Evolutionary conservation across 2,329 filamentous ascomycete species (phyloP), one percentile per base, ranked within the genome.

Genomic region (Penicillium digitatum): DNA sequence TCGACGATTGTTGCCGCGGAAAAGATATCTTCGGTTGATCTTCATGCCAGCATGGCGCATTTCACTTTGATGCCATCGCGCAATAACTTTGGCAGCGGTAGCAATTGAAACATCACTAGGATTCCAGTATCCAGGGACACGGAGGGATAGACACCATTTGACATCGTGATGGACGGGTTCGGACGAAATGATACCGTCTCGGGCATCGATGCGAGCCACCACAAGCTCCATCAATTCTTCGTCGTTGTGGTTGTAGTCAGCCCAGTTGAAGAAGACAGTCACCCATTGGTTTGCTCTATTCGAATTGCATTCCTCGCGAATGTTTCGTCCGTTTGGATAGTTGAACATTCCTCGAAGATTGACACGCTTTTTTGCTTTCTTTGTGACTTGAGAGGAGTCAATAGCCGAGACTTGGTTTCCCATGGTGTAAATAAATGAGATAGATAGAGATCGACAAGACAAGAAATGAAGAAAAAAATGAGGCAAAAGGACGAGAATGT

Each of bases 241-340:
- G 29, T 53, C 51, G 9, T 29, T 35, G n/a, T 29, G 16, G 9
- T 20, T 18, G n/a, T 31, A 35, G 7, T 53, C 52, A 8, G 39
- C 6, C 47, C 47, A 55, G 24, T 55, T 32, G 26, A 55, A 38
- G 39, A 55, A 51, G 16, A 55, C 47, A 12, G 51, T 53, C 16
- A 48, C 51, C 35, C 32, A 50, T 29, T 51, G 51, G 12, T 27
- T 27, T 3, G 12, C 16, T 11, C n/a, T 31, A 20, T 20, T 0
- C 5, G 2, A 12, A 14, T 12, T 3, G 24, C 14, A 1, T 5
- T 24, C 6, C 8, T 54, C 51, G 2, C 7, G 29, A 2, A 48
- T 42, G n/a, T 49, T 54, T 18, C 29, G 29, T n/a, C 51, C 51
- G 6, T 34, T 35, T 20, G 34, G n/a, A 32, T 34, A 12, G 10